Evolutionary conservation across 179 eudicot species (phyloP).

Genomic region (Spinacia oleracea): DNA sequence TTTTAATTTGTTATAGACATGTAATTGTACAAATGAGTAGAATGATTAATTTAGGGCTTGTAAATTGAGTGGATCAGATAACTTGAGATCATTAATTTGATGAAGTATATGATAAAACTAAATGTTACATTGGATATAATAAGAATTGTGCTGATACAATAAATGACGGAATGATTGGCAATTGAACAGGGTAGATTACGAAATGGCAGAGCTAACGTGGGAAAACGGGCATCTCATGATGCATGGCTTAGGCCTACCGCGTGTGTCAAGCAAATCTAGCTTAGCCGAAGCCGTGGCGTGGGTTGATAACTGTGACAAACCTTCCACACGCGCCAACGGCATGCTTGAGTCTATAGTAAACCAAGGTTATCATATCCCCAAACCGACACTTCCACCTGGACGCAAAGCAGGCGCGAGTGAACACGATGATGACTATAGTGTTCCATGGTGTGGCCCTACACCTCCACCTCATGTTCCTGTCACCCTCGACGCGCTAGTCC

Average conservation of each 20-base stretch:
- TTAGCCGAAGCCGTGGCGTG: constrained; percentile 17
- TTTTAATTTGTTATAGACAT: too few relatives aligned
- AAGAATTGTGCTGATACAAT: too few relatives aligned
- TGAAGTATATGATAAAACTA: too few relatives aligned
- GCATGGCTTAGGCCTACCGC: constrained; percentile 63
- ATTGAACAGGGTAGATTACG: constrained; percentile 70
- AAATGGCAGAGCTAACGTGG: constrained; percentile 81
- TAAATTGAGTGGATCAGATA: too few relatives aligned
- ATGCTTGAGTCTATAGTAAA: constrained; percentile 79
- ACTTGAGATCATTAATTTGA: too few relatives aligned
- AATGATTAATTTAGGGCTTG: too few relatives aligned
- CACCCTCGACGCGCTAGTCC: constrained; percentile 60
- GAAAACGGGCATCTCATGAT: constrained; percentile 75
- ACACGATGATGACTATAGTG: constrained; percentile 27
- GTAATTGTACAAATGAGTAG: too few relatives aligned
- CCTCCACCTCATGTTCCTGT: constrained; percentile 19
- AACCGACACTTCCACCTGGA: constrained; percentile 20
- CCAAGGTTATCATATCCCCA: constrained; percentile 46
- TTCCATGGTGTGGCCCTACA: constrained; percentile 35
- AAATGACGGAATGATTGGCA: not conserved
- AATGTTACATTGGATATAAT: too few relatives aligned
- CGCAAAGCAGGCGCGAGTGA: constrained; percentile 1
- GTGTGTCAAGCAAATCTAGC: constrained; percentile 40
- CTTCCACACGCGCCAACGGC: constrained; percentile 43
- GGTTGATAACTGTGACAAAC: constrained; percentile 32